A percentile compares a stretch with the other conserved stretches of the same genome.
phyloP scores from a whole-genome alignment of 169 alveolate species.

The Toxoplasma gondii region DNA sequence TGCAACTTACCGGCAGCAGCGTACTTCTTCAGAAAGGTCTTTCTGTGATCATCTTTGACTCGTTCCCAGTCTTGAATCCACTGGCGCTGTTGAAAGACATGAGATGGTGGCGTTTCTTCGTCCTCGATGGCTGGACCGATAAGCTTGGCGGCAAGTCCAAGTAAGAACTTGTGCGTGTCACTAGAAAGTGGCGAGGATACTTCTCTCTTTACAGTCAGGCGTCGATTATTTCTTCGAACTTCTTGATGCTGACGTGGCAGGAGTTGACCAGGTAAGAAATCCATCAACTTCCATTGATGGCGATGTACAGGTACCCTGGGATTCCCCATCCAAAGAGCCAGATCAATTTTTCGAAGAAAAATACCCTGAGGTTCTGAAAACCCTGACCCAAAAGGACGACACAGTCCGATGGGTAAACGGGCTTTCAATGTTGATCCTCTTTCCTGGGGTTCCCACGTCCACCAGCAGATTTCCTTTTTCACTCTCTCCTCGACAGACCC shows the following conservation, averaged over 20 bases:
- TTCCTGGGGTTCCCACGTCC: not conserved
- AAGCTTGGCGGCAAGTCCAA: not conserved
- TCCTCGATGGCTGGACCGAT: not conserved
- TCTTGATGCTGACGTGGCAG: not conserved
- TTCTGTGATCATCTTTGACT: not conserved
- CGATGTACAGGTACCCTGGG: not conserved
- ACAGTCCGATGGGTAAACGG: not conserved
- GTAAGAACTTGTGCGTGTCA: not conserved
- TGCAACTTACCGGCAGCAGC: not conserved
- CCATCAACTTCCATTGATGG: not conserved
- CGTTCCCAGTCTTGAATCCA: not conserved
- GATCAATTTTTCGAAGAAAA: not conserved
- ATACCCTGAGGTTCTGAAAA: not conserved
- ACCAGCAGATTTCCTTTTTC: constrained; percentile 5
- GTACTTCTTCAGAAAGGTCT: not conserved
- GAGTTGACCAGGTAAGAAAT: not conserved
- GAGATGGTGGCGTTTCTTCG: not conserved
- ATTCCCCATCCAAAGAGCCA: not conserved
- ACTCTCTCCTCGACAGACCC: not conserved
- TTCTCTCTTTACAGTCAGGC: not conserved
- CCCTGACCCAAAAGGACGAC: not conserved
- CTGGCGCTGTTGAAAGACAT: not conserved
- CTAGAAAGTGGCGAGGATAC: not conserved
- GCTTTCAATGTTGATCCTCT: not conserved
- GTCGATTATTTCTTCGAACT: no score